Base-by-base conservation (phyloP, 164 flowering plant species). In the Platanus orientalis region DNA sequence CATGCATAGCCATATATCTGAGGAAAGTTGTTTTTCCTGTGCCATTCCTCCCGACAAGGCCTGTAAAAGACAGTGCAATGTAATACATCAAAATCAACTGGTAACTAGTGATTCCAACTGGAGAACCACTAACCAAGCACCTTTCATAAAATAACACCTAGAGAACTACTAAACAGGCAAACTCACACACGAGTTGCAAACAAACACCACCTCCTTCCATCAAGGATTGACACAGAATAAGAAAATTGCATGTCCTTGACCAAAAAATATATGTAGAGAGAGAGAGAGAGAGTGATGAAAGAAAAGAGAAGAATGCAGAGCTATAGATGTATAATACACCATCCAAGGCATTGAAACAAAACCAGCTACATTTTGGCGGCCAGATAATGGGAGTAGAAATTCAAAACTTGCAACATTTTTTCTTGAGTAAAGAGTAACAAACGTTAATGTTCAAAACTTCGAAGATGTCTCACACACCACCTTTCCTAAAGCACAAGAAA, bases 21-120 rank as follows among this genome's bases (percentile, higher is more conserved):
- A 95, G 88, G 62, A 95, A 92, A 59, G 99, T 92, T 60, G 97
- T 92, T 79, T 95, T 95, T 25, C 99, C 97, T 7, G 96, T 95
- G 62, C 99, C 99, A 78, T 95, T 92, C 76, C 99, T 89, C 65
- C 99, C 99, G 71, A 95, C 87, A 60, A 95, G 92, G 27, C 99
- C 99, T 91, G 75, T 30, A 69, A 32, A 28, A 50, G 3, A 50
- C 26, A 51, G 59, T 16, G 32, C 30, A 56, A 12, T 2, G 14
- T 9, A 14, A 12, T 19, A 26, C 39, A 60, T 60, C 20, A 54
- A 53, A 66, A 30, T 9, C 60, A 24, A 26, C 45, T 39, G 40
- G 20, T 25, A 51, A 50, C 24, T 56, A 45, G 6, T 28, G 19
- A 42, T 48, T 23, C 55, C 42, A 23, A 16, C 19, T 60, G 14